These are phyloP conservation scores for Sungouiozyma ichnusensis DNA, from an alignment of 805 yeast species.

Conservation along the genomic window DNA sequence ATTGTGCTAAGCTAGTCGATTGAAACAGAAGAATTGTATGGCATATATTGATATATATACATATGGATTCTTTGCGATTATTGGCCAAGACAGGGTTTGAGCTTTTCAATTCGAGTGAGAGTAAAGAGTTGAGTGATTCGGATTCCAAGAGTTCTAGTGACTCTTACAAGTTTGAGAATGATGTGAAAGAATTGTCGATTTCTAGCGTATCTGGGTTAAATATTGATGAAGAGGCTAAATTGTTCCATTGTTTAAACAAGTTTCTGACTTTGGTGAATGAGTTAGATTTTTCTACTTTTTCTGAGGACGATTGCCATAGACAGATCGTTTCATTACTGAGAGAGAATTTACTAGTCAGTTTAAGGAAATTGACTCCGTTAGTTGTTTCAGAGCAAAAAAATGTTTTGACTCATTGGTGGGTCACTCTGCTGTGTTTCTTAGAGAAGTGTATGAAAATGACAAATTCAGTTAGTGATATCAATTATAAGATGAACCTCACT, in stretches of 20 bases:
- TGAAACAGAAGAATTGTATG: too few relatives aligned
- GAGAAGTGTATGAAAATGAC: slow-evolving; percentile 9
- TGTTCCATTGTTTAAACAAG: slow-evolving; percentile 17
- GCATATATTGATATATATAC: too few relatives aligned
- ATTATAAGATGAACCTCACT: slow-evolving; percentile 1
- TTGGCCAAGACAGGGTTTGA: slow-evolving; percentile 5
- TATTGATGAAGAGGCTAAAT: slow-evolving; percentile 11
- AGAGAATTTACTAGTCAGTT: not conserved
- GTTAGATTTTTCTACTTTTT: slow-evolving; percentile 1
- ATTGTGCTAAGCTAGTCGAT: too few relatives aligned
- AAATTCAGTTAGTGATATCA: too few relatives aligned
- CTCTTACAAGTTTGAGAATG: not conserved
- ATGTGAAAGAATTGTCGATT: not conserved
- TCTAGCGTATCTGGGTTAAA: not conserved
- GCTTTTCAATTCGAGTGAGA: slow-evolving; percentile 1
- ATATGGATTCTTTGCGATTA: slow-evolving; percentile 8
- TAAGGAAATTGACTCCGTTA: not conserved
- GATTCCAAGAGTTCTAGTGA: not conserved
- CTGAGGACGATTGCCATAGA: slow-evolving; percentile 4
- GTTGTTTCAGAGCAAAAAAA: slow-evolving; percentile 5
- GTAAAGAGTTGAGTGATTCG: not conserved
- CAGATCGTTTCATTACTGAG: slow-evolving; percentile 2
- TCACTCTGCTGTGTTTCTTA: slow-evolving; percentile 18
- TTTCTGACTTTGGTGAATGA: slow-evolving; percentile 13
- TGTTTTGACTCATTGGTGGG: slow-evolving; percentile 27